A percentile compares a stretch with the other conserved stretches of the same genome.
phyloP scores from a whole-genome alignment of 129 eudicot genomes.

The Dittrichia graveolens region DNA sequence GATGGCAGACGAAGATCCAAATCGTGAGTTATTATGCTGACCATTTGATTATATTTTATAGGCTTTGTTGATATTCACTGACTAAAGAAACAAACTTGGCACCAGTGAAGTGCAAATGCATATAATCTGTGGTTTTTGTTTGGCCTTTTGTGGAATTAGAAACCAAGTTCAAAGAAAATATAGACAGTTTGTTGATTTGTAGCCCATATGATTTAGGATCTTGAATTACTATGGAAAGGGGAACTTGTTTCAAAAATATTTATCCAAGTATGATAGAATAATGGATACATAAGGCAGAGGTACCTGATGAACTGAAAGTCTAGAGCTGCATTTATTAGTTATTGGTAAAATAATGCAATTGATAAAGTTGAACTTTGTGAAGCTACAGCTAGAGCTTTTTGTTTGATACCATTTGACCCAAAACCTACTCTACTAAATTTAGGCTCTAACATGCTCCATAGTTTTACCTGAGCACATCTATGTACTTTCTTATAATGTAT shows the following conservation, averaged over 20 bases:
- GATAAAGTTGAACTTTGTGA: slow-evolving; percentile 6
- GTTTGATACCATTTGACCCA: slow-evolving; percentile 1
- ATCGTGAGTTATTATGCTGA: slow-evolving; percentile 46
- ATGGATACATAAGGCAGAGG: slow-evolving; percentile 6
- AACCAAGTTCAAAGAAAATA: neutral
- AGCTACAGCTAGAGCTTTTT: slow-evolving; percentile 2
- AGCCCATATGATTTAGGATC: slow-evolving; percentile 5
- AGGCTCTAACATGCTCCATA: slow-evolving; percentile 20
- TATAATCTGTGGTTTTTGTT: neutral
- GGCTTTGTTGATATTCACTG: slow-evolving; percentile 17
- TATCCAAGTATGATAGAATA: neutral
- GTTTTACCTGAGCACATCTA: slow-evolving; percentile 8
- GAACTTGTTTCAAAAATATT: neutral
- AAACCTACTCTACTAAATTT: neutral
- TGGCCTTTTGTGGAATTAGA: slow-evolving; percentile 3
- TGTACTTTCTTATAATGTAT: slow-evolving; percentile 15
- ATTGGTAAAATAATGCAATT: neutral
- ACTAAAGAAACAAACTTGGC: slow-evolving; percentile 24
- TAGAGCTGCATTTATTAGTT: neutral
- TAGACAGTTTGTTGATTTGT: neutral
- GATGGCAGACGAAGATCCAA: slow-evolving; percentile 59
- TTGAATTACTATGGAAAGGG: slow-evolving; percentile 2
- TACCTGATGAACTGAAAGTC: neutral
- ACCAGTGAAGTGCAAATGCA: slow-evolving; percentile 1
- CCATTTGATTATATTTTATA: neutral